Base-by-base conservation (phyloP, 2,329 filamentous ascomycete genomes). In the Chaetomium globosum region DNA sequence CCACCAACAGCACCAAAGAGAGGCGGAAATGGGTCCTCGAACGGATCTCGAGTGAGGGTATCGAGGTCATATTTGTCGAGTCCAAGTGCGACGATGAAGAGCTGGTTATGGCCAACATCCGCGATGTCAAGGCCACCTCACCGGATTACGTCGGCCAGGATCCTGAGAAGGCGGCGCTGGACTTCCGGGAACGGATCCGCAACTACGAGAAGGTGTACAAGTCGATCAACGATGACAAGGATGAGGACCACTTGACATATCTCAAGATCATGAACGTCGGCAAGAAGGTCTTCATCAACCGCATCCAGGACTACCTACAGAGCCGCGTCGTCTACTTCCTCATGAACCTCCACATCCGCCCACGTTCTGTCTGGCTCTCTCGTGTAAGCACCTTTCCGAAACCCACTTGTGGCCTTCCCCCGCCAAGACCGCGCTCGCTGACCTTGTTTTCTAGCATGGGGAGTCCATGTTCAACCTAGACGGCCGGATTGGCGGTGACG, bases 201-300 rank as follows among this genome's bases (percentile, higher is more conserved):
- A 97, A 97, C 78, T 99, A 99, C 78, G 95, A 99, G 78, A 95
- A 95, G 78, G 91, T 96, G 31, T 99, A 99, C 78, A 87, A 96
- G 80, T 94, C 92, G 1, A 92, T 99, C 73, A 92, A 96, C 71
- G 90, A 90, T 71, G 84, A 87, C 68, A 81, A 80, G 51, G 90
- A 96, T 69, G 94, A 98, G 81, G 87, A 86, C 71, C 84, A 94
- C 71, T 87, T 95, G 73, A 97, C 95, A 46, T 99, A 97, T 75
- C 89, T 98, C 75, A 98, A 99, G 80, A 90, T 99, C 75, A 96
- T 98, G 83, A 89, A 99, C 74, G 92, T 98, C 13, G 93, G 95
- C 65, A 92, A 92, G 71, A 92, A 96, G 74, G 93, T 98, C 75
- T 95, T 98, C 74, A 98, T 99, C 85, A 99, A 98, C 80, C 89